A percentile compares a stretch with the other conserved stretches of the same genome.
Evolutionary conservation across 179 eudicot species (phyloP).

Genomic region (Beta lomatogona): DNA sequence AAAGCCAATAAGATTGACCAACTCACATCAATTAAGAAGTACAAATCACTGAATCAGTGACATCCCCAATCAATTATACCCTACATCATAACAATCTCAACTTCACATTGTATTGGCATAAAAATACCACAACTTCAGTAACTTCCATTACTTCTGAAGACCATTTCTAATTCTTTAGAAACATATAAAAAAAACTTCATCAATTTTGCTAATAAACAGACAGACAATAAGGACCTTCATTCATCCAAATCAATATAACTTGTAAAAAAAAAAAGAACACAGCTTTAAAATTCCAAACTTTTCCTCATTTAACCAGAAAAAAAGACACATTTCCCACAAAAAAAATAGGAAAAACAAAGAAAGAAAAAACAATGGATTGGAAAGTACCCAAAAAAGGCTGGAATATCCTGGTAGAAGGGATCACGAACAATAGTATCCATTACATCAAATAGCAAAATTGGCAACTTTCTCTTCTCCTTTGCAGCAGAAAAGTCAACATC

Average conservation of each 20-base stretch:
- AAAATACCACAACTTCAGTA: neutral
- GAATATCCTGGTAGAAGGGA: conserved; percentile 80
- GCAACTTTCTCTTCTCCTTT: conserved; percentile 47
- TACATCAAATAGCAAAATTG: conserved; percentile 78
- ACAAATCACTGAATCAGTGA: too few species aligned
- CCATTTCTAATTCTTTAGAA: too few species aligned
- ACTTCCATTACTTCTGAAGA: neutral
- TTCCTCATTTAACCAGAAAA: neutral
- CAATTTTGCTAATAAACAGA: too few species aligned
- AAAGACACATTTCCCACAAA: neutral
- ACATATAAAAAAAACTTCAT: too few species aligned
- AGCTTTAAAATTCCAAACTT: neutral
- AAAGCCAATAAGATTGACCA: neutral
- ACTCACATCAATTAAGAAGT: neutral
- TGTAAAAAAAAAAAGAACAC: neutral
- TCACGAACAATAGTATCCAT: conserved; percentile 95
- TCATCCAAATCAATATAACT: neutral
- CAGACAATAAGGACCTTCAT: too few species aligned
- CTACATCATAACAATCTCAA: neutral
- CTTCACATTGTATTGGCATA: neutral
- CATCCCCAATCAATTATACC: neutral
- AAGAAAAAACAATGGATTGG: neutral
- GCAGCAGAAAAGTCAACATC: conserved; percentile 8
- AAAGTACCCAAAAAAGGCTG: conserved; percentile 70
- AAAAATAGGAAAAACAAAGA: neutral